Evolutionary conservation across 805 yeast genomes (phyloP), one percentile per base, ranked within the genome.

Genomic region (Groenewaldozyma salmanticensis): DNA sequence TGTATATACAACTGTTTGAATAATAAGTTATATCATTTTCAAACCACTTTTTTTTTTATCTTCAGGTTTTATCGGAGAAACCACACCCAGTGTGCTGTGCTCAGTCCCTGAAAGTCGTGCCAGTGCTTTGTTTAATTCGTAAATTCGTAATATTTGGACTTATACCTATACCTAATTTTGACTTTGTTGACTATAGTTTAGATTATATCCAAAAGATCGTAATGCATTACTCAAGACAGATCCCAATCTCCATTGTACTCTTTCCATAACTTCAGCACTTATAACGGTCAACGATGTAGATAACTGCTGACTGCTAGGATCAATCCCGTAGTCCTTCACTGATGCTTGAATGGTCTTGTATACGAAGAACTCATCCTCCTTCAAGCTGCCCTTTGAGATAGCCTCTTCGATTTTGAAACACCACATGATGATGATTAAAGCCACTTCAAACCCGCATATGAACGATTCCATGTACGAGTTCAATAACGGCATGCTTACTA

Each of bases 351-450:
- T 48, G 18, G 43, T 37, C 21, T 42, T 44, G 35, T 52, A 52
- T 2, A 51, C 45, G 35, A 37, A 18, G 9, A 36, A 33, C 27
- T 47, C 51, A 22, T 35, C 20, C 7, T 15, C 33, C n/a, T n/a
- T 37, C 17, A 18, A n/a, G 15, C 27, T 27, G 7, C 34, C 19
- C n/a, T 24, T 16, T 4, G 33, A 27, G 32, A 47, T 20, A n/a
- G 45, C 53, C 21, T 52, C 50, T 35, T 55, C 57, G 7, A 55
- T 46, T 9, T 53, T 45, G 21, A 54, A 52, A 37, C 51, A 47
- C 61, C 61, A 57, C 45, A 55, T 47, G 18, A 54, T 45, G 15
- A 56, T 42, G 5, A 49, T 48, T 18, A 57, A 39, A 2, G 54
- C 44, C 29, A 53, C 38, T 38, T 57, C 60, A 27, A 54, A 51